phyloP scores from a whole-genome alignment of 805 yeast species.

The Kregervanrija delftensis region DNA sequence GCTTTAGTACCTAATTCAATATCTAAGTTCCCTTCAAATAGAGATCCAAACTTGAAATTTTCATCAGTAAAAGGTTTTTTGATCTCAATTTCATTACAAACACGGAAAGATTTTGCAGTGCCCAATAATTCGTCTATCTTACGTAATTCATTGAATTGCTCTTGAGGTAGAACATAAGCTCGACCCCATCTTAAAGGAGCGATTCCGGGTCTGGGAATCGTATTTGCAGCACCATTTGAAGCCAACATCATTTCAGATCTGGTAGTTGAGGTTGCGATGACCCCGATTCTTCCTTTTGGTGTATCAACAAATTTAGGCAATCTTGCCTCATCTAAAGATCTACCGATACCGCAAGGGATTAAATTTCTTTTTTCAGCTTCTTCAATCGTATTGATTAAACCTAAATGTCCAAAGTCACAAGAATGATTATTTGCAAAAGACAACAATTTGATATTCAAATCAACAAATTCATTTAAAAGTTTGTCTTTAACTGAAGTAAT shows the following conservation, averaged over 20 bases:
- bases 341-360: slow-evolving; percentile 21
- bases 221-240: slow-evolving; percentile 20
- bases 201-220: slow-evolving; percentile 23
- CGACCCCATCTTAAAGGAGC: slow-evolving; percentile 24
- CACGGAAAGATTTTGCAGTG: slow-evolving; percentile 22
- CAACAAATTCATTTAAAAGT: slow-evolving; percentile 20
- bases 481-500: slow-evolving; percentile 21
- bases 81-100: slow-evolving; percentile 27
- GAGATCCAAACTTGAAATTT: slow-evolving; percentile 21
- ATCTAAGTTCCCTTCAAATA: slow-evolving; percentile 23
- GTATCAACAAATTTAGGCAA: slow-evolving; percentile 21
- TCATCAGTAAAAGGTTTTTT: slow-evolving; percentile 18
- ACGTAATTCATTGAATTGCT: slow-evolving; percentile 18
- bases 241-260: slow-evolving; percentile 24
- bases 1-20: slow-evolving; percentile 21
- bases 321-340: slow-evolving; percentile 21
- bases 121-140: slow-evolving; percentile 24
- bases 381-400: slow-evolving; percentile 20
- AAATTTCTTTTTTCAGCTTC: slow-evolving; percentile 20
- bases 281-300: slow-evolving; percentile 22
- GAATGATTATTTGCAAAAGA: slow-evolving; percentile 25
- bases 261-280: slow-evolving; percentile 19
- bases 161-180: slow-evolving; percentile 21
- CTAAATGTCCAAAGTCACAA: slow-evolving; percentile 22
- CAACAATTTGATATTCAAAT: slow-evolving; percentile 18